Evolutionary conservation across 2,329 filamentous ascomycete species (phyloP), one percentile per base, ranked within the genome.

Genomic region (Geosmithia flava): DNA sequence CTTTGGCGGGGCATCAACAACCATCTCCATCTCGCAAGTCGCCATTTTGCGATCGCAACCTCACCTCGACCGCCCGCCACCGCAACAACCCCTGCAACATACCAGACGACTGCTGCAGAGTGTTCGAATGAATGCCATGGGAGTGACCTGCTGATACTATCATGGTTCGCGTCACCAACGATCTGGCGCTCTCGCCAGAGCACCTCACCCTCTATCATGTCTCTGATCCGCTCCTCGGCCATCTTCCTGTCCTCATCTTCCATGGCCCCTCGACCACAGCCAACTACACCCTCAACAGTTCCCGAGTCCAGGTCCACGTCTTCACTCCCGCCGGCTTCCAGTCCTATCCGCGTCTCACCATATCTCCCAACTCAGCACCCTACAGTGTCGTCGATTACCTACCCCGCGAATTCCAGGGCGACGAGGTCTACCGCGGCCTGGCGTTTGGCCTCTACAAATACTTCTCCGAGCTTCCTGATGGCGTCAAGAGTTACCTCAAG

Each of bases 381-480:
- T 97, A 97, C 66, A 78, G 81, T 55, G 91, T 90, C 48, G 93
- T 98, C 63, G 83, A 87, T 62, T 81, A 90, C 62, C 76, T 98
- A 42, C 89, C 93, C 42, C 84, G 89, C 61, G 91, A 96, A 62
- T 89, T 90, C 65, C 93, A 97, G 70, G 91, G 91, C 58, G 91
- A 97, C 63, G 91, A 97, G 65, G 75, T 95, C 54, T 94, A 85
- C 66, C 83, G 93, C 44, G 93, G 85, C 17, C 75, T 98, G 49
- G 93, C 91, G 45, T 95, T 97, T 65, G 89, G 87, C 49, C 74
- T 98, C 55, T 85, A 84, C 71, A 96, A 95, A 64, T 98, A 96
- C 72, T 97, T 96, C 62, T 77, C 79, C 52, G 91, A 97, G 66
- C 74, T 98, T 47, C 81, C 90, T 20, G 78, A 85, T 48, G 71